Conservation (phyloP, 495 filamentous ascomycete genomes). For the Tuber aestivum region DNA sequence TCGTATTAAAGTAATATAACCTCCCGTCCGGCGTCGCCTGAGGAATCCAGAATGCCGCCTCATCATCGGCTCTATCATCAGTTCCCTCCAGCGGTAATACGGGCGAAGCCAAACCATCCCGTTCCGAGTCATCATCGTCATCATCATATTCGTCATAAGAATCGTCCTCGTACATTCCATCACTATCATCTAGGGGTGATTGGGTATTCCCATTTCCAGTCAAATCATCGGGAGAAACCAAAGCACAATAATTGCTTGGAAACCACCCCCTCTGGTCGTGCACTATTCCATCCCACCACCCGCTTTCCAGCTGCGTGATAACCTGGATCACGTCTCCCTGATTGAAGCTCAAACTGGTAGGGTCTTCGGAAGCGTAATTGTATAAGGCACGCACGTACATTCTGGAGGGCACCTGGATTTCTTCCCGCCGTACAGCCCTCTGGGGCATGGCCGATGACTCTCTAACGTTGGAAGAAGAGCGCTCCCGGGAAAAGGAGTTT, state of each 20-base stretch:
- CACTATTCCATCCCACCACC: slow-evolving; percentile 99
- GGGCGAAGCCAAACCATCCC: slow-evolving; percentile 53
- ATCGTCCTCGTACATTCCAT: slow-evolving; percentile 59
- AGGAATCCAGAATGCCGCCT: slow-evolving; percentile 96
- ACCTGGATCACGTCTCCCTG: slow-evolving; percentile 96
- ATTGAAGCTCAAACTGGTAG: slow-evolving; percentile 90
- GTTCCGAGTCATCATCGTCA: slow-evolving; percentile 60
- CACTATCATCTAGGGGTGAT: slow-evolving; percentile 45
- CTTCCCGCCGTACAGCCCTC: slow-evolving; percentile 37
- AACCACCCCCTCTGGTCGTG: slow-evolving; percentile 94
- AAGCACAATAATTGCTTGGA: slow-evolving; percentile 94
- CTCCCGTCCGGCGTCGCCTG: slow-evolving; percentile 91
- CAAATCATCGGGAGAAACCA: slow-evolving; percentile 68
- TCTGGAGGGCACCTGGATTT: slow-evolving; percentile 52
- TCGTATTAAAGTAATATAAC: slow-evolving; percentile 96
- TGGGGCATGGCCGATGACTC: slow-evolving; percentile 34
- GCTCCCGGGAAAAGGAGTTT: slow-evolving; percentile 29
- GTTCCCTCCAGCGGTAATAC: slow-evolving; percentile 63
- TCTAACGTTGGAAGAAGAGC: slow-evolving; percentile 31
- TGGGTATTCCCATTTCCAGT: slow-evolving; percentile 49
- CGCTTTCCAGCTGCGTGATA: slow-evolving; percentile 92
- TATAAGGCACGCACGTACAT: slow-evolving; percentile 94
- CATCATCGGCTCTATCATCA: slow-evolving; percentile 64
- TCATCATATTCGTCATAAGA: slow-evolving; percentile 66
- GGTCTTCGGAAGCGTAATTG: slow-evolving; percentile 94